Evolutionary conservation across 2,329 filamentous ascomycete genomes (phyloP).

Genomic region (Colletotrichum lupini): DNA sequence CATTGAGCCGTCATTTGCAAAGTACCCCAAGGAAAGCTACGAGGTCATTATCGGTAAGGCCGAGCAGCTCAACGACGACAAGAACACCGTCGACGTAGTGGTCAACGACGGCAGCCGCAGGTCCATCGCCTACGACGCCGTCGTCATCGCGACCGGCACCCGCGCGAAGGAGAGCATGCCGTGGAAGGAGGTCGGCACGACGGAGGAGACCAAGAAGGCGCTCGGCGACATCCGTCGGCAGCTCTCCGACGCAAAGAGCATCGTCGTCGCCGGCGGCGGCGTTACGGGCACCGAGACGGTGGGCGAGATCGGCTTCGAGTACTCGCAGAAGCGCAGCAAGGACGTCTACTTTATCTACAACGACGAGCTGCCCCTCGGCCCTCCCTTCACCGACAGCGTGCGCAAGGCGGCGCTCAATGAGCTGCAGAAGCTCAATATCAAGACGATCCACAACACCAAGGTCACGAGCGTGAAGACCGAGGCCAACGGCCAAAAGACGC

Average conservation of each 20-base stretch:
- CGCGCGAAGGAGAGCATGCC: slow-evolving; percentile 55
- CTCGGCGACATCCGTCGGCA: slow-evolving; percentile 49
- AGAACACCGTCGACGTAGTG: slow-evolving; percentile 51
- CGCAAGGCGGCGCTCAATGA: slow-evolving; percentile 50
- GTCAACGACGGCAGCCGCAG: slow-evolving; percentile 44
- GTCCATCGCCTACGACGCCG: slow-evolving; percentile 58
- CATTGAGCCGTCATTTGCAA: slow-evolving; percentile 56
- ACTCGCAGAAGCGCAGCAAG: slow-evolving; percentile 55
- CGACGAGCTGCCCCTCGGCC: slow-evolving; percentile 50
- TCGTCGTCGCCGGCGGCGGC: slow-evolving; percentile 64
- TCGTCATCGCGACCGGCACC: slow-evolving; percentile 65
- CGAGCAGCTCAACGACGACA: slow-evolving; percentile 45
- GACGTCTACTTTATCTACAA: slow-evolving; percentile 56
- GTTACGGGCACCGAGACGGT: slow-evolving; percentile 61
- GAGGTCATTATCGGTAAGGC: slow-evolving; percentile 63
- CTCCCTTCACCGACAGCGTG: slow-evolving; percentile 47
- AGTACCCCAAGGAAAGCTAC: slow-evolving; percentile 56
- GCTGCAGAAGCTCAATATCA: slow-evolving; percentile 57
- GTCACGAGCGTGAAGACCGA: slow-evolving; percentile 42
- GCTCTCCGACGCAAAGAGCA: slow-evolving; percentile 55
- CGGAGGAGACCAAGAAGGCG: slow-evolving; percentile 52
- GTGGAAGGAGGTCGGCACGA: slow-evolving; percentile 59
- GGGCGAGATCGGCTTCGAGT: slow-evolving; percentile 62
- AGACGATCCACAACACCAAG: slow-evolving; percentile 51
- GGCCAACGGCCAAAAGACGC: slow-evolving; percentile 41